Base-by-base conservation (phyloP, 2,329 filamentous ascomycete genomes). In the Colletotrichum falcatum region DNA sequence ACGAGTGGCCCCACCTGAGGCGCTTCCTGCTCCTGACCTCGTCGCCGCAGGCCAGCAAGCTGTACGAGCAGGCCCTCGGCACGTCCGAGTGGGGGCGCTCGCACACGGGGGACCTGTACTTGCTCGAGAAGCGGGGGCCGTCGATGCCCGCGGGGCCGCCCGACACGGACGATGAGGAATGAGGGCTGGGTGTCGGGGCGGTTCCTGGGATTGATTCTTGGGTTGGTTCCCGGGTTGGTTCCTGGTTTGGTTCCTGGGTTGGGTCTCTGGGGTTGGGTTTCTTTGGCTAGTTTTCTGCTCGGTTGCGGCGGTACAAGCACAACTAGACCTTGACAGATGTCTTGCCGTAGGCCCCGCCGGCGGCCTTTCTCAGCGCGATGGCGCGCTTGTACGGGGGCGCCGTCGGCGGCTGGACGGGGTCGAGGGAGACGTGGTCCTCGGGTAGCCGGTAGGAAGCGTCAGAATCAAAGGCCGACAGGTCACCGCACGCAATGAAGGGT, bases 401-500 rank as follows among this genome's bases (percentile, higher is more conserved):
- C 44, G 96, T 99, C 0, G 96, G 96, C 35, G 95, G 95, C 79
- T 98, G 96, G 39, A 99, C 89, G 0, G 96, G 96, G 78, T 98
- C 94, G 59, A 98, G 87, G 74, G 92, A 95, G 62, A 97, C 88
- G 77, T 97, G 89, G 74, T 94, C 92, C 71, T 95, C 92, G 0
- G 96, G 95, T 23, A 99, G 85, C 74, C 92, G 89, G 81, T 98
- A 98, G 5, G 95, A 96, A 5, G 96, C 95, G 84, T 99, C 96
- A 0, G 95, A 94, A 83, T 99, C 96, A 83, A 95, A 99, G 14
- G 94, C 91, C 30, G 94, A 97, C 63, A 99, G 86, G 81, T 99
- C 96, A 55, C 96, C 96, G 79, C 96, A 99, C n/a, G 96, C 95
- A 76, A 99, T 88, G 79, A 99, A 99, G 0, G 95, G 94, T 4